These are phyloP conservation scores for Wickerhamiella musiphila DNA, from an alignment of 805 yeast species.

Conservation along the genomic window DNA sequence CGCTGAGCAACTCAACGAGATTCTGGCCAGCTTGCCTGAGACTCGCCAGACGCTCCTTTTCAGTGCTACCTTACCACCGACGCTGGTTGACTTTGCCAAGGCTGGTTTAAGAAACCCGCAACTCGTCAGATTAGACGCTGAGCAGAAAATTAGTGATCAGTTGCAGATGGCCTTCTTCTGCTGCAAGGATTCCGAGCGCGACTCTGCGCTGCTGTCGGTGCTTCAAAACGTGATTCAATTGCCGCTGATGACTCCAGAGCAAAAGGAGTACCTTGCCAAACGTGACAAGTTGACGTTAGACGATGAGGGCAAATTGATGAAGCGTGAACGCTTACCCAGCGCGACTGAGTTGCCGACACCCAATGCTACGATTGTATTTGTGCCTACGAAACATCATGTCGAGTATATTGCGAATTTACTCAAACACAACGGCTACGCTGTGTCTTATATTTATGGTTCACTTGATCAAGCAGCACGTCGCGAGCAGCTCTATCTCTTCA, in stretches of 20 bases:
- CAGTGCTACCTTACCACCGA: conserved; percentile 86
- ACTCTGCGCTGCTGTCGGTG: conserved; percentile 62
- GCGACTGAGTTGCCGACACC: conserved; percentile 76
- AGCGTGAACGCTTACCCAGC: conserved; percentile 45
- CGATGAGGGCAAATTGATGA: conserved; percentile 24
- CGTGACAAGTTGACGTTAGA: conserved; percentile 37
- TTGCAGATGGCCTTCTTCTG: conserved; percentile 79
- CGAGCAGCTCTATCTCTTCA: conserved; percentile 68
- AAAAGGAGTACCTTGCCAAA: conserved; percentile 34
- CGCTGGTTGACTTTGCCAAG: conserved; percentile 89
- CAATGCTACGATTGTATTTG: conserved; percentile 78
- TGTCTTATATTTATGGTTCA: conserved; percentile 83
- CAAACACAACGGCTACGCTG: conserved; percentile 66
- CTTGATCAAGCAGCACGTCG: conserved; percentile 90
- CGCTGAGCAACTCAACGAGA: conserved; percentile 79
- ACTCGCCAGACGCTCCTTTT: conserved; percentile 76
- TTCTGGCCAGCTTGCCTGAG: conserved; percentile 66
- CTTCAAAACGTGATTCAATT: conserved; percentile 71
- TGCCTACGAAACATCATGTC: conserved; percentile 95
- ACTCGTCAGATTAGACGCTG: conserved; percentile 83
- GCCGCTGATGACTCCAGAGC: conserved; percentile 63
- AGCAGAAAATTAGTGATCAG: conserved; percentile 74
- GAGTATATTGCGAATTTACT: conserved; percentile 67
- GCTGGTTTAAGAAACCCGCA: conserved; percentile 91
- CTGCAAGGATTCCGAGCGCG: conserved; percentile 71